phyloP scores from a whole-genome alignment of 2,329 filamentous ascomycete genomes.

The Alternaria longipes region DNA sequence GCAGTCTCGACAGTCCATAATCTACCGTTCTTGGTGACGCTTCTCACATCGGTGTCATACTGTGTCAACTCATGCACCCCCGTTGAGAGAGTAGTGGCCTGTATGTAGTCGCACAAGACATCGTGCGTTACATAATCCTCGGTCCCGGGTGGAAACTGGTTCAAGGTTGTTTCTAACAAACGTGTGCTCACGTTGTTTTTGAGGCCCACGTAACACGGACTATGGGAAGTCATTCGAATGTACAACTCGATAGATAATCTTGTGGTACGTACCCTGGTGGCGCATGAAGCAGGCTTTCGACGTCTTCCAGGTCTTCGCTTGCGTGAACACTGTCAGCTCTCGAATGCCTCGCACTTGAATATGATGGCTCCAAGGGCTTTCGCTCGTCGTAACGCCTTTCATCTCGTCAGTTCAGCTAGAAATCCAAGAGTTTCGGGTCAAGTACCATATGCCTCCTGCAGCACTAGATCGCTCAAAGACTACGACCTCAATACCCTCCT shows the following conservation, averaged over 20 bases:
- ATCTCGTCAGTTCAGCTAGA: not conserved
- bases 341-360: slow-evolving; percentile 48
- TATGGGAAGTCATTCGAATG: slow-evolving; percentile 29
- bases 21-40: slow-evolving; percentile 56
- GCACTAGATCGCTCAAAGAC: slow-evolving; percentile 64
- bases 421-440: not conserved
- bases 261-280: slow-evolving; percentile 58
- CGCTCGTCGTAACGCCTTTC: slow-evolving; percentile 61
- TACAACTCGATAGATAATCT: not conserved
- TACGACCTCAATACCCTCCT: slow-evolving; percentile 56
- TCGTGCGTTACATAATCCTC: slow-evolving; percentile 67
- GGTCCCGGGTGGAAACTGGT: slow-evolving; percentile 67
- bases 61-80: slow-evolving; percentile 61
- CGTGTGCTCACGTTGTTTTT: slow-evolving; percentile 64
- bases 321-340: slow-evolving; percentile 30
- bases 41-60: slow-evolving; percentile 69
- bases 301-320: slow-evolving; percentile 14
- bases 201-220: slow-evolving; percentile 63
- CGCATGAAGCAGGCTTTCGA: slow-evolving; percentile 52
- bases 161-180: slow-evolving; percentile 60
- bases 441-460: slow-evolving; percentile 66
- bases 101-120: slow-evolving; percentile 68
- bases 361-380: slow-evolving; percentile 58
- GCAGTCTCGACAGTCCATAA: slow-evolving; percentile 64
- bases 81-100: slow-evolving; percentile 62